These are phyloP conservation scores for Umbelopsis sp. DNA, from an alignment of 371 early-diverging fungal species.

Conservation along the genomic window DNA sequence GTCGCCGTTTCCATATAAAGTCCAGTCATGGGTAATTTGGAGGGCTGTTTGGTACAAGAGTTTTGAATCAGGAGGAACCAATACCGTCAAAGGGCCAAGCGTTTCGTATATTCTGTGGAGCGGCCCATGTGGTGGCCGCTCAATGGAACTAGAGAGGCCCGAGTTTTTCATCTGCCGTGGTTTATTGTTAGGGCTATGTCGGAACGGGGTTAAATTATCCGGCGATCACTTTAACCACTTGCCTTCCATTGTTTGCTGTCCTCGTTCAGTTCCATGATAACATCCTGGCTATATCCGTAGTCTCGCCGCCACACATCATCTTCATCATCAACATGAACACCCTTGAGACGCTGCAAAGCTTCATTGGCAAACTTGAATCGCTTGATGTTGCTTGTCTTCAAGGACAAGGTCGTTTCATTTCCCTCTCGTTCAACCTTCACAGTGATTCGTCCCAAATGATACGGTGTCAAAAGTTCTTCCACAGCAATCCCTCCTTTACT, in stretches of 20 bases:
- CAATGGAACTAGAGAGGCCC: too few species aligned
- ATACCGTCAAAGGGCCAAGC: constrained; percentile 48
- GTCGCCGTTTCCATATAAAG: constrained; percentile 62
- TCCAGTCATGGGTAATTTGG: constrained; percentile 65
- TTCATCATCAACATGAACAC: neutral
- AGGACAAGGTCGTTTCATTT: neutral
- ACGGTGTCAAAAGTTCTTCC: constrained; percentile 66
- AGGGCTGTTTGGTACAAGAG: constrained; percentile 48
- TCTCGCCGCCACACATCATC: too few species aligned
- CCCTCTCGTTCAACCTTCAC: constrained; percentile 3
- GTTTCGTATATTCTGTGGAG: constrained; percentile 49
- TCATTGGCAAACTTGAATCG: neutral
- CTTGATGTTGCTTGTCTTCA: constrained; percentile 7
- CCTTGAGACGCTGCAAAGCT: neutral
- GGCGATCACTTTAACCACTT: neutral
- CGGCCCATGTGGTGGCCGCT: constrained; percentile 54
- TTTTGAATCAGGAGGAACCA: constrained; percentile 39
- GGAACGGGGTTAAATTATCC: too few species aligned
- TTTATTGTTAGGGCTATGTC: too few species aligned
- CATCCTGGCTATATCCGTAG: neutral
- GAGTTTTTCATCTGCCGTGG: too few species aligned
- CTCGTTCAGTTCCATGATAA: neutral
- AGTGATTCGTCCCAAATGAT: constrained; percentile 39
- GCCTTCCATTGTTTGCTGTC: neutral
- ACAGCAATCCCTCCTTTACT: constrained; percentile 63